Evolutionary conservation across 2,329 filamentous ascomycete genomes (phyloP).

Genomic region (Aspergillus clavatus): DNA sequence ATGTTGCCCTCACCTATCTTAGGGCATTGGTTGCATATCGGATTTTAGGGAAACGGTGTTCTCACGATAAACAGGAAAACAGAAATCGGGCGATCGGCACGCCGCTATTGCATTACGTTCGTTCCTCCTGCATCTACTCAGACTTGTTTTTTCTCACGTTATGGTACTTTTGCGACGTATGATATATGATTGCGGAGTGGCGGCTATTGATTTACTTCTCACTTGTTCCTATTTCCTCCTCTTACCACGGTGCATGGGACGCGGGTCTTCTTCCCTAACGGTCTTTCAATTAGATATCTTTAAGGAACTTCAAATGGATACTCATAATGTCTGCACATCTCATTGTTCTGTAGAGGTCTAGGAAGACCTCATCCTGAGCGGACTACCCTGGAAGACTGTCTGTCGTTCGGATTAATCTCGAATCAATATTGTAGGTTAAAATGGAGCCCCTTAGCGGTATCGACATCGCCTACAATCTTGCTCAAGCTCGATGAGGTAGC

Average conservation of each 20-base stretch:
- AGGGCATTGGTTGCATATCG: background rate
- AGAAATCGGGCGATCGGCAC: background rate
- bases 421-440: no score
- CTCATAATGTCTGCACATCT: no score
- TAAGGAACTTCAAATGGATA: constrained; percentile 1
- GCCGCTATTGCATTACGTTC: background rate
- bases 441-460: background rate
- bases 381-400: no score
- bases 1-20: background rate
- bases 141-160: background rate
- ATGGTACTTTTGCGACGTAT: background rate
- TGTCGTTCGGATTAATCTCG: no score
- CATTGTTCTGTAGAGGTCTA: no score
- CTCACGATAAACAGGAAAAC: background rate
- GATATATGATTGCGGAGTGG: constrained; percentile 1
- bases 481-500: background rate
- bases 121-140: background rate
- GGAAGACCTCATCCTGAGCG: no score
- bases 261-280: constrained; percentile 5
- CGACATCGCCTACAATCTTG: background rate
- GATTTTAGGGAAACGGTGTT: background rate
- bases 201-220: background rate
- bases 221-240: background rate
- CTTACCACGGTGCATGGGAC: constrained; percentile 2
- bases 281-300: constrained; percentile 6